phyloP scores from a whole-genome alignment of 2,329 filamentous ascomycete species.

The Ceratocystis diversiconidia region DNA sequence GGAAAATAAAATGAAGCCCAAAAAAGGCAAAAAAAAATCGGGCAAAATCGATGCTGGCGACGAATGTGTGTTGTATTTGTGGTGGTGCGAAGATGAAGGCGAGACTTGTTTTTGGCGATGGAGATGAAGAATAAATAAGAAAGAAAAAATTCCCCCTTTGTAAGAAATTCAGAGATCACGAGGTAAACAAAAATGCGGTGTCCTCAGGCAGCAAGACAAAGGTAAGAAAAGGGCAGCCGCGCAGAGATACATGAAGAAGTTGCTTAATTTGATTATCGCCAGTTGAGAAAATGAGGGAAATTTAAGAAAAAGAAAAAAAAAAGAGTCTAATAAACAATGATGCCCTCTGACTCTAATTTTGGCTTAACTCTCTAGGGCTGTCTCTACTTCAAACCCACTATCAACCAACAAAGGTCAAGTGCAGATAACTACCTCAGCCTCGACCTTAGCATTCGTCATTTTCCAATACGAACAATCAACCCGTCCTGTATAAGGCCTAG shows the following conservation, averaged over 20 bases:
- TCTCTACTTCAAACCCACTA: neutral
- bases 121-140: neutral
- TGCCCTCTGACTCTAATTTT: no score
- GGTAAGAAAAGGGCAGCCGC: neutral
- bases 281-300: neutral
- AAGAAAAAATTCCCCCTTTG: neutral
- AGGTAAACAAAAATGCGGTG: neutral
- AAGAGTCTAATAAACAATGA: no score
- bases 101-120: neutral
- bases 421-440: no score
- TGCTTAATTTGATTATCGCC: neutral
- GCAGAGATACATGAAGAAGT: neutral
- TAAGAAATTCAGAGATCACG: neutral
- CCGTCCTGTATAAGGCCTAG: no score
- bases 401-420: neutral
- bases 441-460: no score
- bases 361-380: neutral
- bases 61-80: neutral
- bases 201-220: neutral
- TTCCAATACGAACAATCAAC: no score
- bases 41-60: constrained; percentile 4
- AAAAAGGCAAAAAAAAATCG: constrained; percentile 1
- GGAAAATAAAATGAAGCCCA: constrained; percentile 4
- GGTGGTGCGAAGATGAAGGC: neutral
- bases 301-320: no score